Conservation (phyloP, 306 rosid genomes). For the Vigna mungo region DNA sequence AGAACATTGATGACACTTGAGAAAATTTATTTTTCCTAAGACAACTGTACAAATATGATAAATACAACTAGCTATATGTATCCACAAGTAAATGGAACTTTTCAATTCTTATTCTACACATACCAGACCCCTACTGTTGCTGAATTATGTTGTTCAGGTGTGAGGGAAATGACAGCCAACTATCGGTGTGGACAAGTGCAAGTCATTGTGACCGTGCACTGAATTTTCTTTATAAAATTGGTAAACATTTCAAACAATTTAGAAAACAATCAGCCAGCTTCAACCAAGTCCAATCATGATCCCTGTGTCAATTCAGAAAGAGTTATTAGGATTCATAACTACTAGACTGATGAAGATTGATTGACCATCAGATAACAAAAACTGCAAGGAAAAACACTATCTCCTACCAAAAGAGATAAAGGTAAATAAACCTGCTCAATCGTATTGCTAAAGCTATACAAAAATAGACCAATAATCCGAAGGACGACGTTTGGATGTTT, state of each 20-base stretch:
- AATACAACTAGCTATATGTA: conserved; percentile 51
- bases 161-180: conserved; percentile 40
- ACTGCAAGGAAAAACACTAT: conserved; percentile 5
- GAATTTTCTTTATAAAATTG: conserved; percentile 43
- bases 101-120: conserved; percentile 61
- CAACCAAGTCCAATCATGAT: conserved; percentile 46
- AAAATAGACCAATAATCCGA: not conserved
- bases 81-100: conserved; percentile 61
- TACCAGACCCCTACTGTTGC: conserved; percentile 48
- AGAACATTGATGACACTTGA: conserved; percentile 27
- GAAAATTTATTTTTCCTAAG: conserved; percentile 50
- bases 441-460: conserved; percentile 3
- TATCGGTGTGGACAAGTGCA: conserved; percentile 17
- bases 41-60: conserved; percentile 67
- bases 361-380: not conserved
- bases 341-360: not conserved
- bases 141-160: conserved; percentile 50
- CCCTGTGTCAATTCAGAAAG: conserved; percentile 46
- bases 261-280: conserved; percentile 44
- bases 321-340: conserved; percentile 22
- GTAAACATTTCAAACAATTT: conserved; percentile 38
- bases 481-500: not conserved
- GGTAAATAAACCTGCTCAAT: not conserved
- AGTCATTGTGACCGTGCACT: conserved; percentile 42
- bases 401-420: conserved; percentile 1